Evolutionary conservation across 306 rosid genomes (phyloP).

Genomic region (Malus asiatica): DNA sequence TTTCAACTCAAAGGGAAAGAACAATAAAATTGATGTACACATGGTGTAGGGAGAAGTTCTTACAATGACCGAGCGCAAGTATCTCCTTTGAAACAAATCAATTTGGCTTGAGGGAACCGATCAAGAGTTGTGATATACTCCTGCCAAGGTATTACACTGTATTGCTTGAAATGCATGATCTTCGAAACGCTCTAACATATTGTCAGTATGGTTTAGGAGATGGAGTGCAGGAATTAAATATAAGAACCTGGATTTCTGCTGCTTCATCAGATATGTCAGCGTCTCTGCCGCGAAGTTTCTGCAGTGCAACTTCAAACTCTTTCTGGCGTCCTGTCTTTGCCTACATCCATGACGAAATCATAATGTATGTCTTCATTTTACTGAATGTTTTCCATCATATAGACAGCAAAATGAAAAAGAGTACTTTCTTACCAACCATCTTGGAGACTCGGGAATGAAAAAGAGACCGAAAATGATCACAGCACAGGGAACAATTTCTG

Average conservation of each 20-base stretch:
- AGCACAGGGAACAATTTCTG: conserved; percentile 69
- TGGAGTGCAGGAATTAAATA: conserved; percentile 1
- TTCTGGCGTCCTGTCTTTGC: conserved; percentile 50
- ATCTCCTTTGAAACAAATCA: conserved; percentile 80
- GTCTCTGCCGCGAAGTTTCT: conserved; percentile 66
- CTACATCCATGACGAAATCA: conserved; percentile 29
- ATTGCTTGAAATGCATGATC: neutral
- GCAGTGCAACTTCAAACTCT: conserved; percentile 59
- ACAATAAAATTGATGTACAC: neutral
- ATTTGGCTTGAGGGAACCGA: conserved; percentile 55
- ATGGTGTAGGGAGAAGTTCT: conserved; percentile 10
- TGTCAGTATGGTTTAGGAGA: neutral
- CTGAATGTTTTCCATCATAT: neutral
- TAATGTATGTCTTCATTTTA: neutral
- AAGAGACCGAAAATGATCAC: conserved; percentile 67
- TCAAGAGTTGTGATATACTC: conserved; percentile 69
- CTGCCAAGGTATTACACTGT: conserved; percentile 32
- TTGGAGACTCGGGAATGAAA: conserved; percentile 91
- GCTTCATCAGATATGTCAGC: conserved; percentile 65
- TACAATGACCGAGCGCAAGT: conserved; percentile 65
- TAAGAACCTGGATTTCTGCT: conserved; percentile 71
- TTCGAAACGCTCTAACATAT: neutral
- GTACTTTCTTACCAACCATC: conserved; percentile 75
- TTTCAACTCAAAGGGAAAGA: neutral
- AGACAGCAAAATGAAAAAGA: neutral